phyloP scores from a whole-genome alignment of 2,329 filamentous ascomycete species.

The Aspergillus aculeatinus region DNA sequence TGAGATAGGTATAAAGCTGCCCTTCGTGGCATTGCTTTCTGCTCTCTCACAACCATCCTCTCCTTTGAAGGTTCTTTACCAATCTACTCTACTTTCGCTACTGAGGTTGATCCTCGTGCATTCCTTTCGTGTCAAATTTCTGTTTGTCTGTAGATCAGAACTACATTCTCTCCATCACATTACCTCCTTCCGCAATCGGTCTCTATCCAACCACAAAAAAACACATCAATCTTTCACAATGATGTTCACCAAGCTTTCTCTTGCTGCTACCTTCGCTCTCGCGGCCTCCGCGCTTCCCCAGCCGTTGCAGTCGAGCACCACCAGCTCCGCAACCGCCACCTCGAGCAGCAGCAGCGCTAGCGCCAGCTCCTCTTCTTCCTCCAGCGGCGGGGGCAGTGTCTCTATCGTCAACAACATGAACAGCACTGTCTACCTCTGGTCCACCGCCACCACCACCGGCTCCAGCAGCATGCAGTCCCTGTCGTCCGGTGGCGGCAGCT shows the following conservation, averaged over 20 bases:
- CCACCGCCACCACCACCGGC: constrained; percentile 1
- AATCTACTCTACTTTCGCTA: neutral
- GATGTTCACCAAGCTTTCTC: constrained; percentile 1
- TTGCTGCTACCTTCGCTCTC: constrained; percentile 1
- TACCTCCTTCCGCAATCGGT: neutral
- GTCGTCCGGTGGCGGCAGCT: neutral
- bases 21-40: neutral
- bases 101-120: constrained; percentile 11
- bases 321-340: neutral
- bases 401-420: constrained; percentile 10
- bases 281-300: constrained; percentile 4
- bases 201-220: neutral
- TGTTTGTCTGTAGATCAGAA: constrained; percentile 8
- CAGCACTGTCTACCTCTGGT: constrained; percentile 3
- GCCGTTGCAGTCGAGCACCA: neutral
- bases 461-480: neutral
- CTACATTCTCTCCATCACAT: neutral
- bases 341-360: constrained; percentile 1
- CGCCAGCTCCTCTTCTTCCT: neutral
- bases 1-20: neutral
- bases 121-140: neutral
- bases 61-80: neutral
- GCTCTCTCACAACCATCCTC: neutral
- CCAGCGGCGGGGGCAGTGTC: constrained; percentile 1
- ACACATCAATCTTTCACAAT: constrained; percentile 2